Base-by-base conservation (phyloP, 768 basidiomycete genomes). In the Kwoniella dejecticola region DNA sequence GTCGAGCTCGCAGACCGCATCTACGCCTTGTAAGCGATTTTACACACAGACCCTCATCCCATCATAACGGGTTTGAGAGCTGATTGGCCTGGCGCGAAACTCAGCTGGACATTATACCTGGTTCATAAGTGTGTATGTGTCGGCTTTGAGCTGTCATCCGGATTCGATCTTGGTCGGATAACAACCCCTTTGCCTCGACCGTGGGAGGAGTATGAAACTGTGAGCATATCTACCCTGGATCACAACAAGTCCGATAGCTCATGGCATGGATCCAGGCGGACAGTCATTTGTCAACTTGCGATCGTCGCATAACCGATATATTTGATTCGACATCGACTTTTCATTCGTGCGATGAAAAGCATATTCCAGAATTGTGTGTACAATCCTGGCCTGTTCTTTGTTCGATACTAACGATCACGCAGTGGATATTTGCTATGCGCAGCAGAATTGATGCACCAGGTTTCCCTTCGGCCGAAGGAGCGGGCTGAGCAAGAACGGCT, bases 1-100 rank as follows among this genome's bases (percentile, higher is more conserved):
- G 12, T 67, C 36, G 61, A 67, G 44, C 41, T 67, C 13, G 66
- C 57, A 21, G 66, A 67, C 23, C 8, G 62, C 12, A 67, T 67
- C 3, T 54, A 67, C 52, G 66, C 66, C 13, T 67, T 67, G 66
- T 63, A 41, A 63, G 66, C 58, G 15, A 36, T 42, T 42, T n/a
- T n/a, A n/a, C n/a, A n/a, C n/a, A n/a, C 41, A 12, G 6, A 42
- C 41, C 41, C 10, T 42, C 8, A 42, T 11, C 41, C 7, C 2
- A 36, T 36, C 7, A 36, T 36, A 3, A 12, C 10, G n/a, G n/a
- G n/a, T 4, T 48, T 26, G 21, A 57, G n/a, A 40, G 41, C n/a
- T 17, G 31, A 41, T n/a, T n/a, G n/a, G n/a, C 36, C 36, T 38
- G 36, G 17, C 36, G 8, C 17, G 36, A 19, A 11, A 19, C 21